These are phyloP conservation scores for Rosa persica DNA, from an alignment of 306 rosid species.

Conservation along the genomic window DNA sequence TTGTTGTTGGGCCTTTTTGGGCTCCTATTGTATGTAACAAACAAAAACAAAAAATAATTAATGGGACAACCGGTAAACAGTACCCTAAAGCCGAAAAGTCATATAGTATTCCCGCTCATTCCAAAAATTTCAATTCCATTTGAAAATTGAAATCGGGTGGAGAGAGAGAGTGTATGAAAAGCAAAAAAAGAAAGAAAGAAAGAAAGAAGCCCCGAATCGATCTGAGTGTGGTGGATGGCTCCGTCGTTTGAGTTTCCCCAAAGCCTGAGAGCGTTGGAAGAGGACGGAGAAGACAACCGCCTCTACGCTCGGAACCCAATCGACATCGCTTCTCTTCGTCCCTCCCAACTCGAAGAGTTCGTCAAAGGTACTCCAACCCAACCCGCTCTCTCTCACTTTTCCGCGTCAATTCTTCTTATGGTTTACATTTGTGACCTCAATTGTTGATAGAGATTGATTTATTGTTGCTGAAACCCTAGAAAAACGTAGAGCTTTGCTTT, in stretches of 20 bases:
- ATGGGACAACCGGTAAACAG: too few relatives aligned
- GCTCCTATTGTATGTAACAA: too few relatives aligned
- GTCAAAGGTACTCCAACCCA: constrained; percentile 66
- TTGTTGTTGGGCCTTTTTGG: too few relatives aligned
- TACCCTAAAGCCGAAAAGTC: background rate
- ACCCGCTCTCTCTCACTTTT: background rate
- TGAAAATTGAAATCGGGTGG: constrained; percentile 29
- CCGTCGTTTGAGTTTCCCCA: constrained; percentile 76
- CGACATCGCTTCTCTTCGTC: constrained; percentile 47
- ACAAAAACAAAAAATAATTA: too few relatives aligned
- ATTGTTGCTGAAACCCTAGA: background rate
- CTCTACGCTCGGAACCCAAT: constrained; percentile 50
- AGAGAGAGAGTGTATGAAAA: background rate
- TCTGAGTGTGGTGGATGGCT: constrained; percentile 47
- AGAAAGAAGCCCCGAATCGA: background rate
- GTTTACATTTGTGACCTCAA: background rate
- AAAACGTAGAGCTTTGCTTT: background rate
- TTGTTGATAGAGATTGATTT: background rate
- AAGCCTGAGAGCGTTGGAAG: constrained; percentile 57
- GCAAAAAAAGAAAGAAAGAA: background rate
- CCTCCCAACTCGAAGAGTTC: constrained; percentile 79
- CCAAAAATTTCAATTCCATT: constrained; percentile 9
- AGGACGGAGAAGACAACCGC: constrained; percentile 54
- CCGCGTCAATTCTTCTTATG: background rate
- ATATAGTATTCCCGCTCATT: constrained; percentile 33